A percentile compares a stretch with the other conserved stretches of the same genome.
phyloP scores from a whole-genome alignment of 306 rosid species.

The Casuarina cunninghamiana region DNA sequence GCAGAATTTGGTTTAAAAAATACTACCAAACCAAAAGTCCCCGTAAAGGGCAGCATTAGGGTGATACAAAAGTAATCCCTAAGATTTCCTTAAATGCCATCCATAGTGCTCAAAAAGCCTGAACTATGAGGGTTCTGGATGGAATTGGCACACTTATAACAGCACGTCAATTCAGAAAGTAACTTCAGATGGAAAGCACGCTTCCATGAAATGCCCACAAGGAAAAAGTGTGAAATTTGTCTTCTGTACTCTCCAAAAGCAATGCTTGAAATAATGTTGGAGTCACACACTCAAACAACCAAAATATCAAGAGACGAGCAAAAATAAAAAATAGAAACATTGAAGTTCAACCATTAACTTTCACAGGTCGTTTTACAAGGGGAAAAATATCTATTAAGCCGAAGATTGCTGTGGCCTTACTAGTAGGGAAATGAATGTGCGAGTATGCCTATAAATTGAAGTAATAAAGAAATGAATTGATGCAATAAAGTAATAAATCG shows the following conservation, averaged over 20 bases:
- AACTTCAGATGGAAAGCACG: no score
- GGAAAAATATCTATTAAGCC: background rate
- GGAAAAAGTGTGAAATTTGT: background rate
- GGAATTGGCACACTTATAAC: no score
- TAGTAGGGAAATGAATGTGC: background rate
- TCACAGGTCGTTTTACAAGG: background rate
- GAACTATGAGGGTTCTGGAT: no score
- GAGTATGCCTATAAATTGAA: background rate
- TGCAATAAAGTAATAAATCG: background rate
- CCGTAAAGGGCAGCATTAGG: no score
- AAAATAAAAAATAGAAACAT: background rate
- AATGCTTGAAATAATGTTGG: background rate
- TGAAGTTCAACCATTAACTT: background rate
- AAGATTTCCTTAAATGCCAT: no score
- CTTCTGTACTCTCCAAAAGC: conserved; percentile 1
- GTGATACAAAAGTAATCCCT: no score
- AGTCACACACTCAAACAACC: conserved; percentile 1
- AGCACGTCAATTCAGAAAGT: no score
- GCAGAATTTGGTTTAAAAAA: no score
- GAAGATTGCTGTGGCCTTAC: background rate
- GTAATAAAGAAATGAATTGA: background rate
- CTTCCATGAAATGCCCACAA: background rate
- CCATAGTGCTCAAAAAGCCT: no score
- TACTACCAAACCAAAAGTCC: no score
- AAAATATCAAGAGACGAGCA: background rate